A percentile compares a stretch with the other conserved stretches of the same genome.
phyloP scores from a whole-genome alignment of 2,329 filamentous ascomycete species.

The Aspergillus ochraceus region DNA sequence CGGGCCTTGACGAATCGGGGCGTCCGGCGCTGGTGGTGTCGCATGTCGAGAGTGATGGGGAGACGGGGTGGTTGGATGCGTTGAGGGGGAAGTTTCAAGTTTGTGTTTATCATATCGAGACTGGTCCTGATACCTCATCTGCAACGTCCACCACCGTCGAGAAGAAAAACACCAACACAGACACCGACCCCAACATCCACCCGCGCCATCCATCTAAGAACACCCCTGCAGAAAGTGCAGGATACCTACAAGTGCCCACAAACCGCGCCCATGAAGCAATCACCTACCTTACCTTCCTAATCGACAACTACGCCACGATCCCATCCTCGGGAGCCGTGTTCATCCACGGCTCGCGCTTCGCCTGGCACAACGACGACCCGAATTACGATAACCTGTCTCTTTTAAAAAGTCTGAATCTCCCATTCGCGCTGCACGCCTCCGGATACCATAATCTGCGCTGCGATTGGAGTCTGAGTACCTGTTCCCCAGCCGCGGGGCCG shows the following conservation, averaged over 20 bases:
- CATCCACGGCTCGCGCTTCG: constrained; percentile 45
- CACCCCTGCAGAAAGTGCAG: not conserved
- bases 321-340: constrained; percentile 43
- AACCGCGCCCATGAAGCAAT: constrained; percentile 52
- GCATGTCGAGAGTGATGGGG: constrained; percentile 43
- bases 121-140: no score
- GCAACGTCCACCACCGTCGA: not conserved
- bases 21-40: constrained; percentile 51
- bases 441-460: constrained; percentile 54
- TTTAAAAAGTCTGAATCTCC: constrained; percentile 40
- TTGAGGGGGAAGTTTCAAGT: constrained; percentile 44
- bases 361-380: constrained; percentile 48
- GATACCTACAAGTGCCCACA: constrained; percentile 43
- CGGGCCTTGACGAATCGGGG: constrained; percentile 35
- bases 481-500: constrained; percentile 31
- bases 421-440: constrained; percentile 35
- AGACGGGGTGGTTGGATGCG: constrained; percentile 42
- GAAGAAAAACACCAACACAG: constrained; percentile 8
- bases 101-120: constrained; percentile 40
- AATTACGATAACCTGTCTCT: constrained; percentile 48
- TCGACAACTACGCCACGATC: constrained; percentile 47
- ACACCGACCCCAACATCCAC: constrained; percentile 35
- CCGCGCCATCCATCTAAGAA: constrained; percentile 23
- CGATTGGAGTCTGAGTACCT: constrained; percentile 51
- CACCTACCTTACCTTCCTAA: constrained; percentile 49